These are phyloP conservation scores for Parietichytrium sp. DNA, from an alignment of 108 stramenopile species.

Conservation along the genomic window DNA sequence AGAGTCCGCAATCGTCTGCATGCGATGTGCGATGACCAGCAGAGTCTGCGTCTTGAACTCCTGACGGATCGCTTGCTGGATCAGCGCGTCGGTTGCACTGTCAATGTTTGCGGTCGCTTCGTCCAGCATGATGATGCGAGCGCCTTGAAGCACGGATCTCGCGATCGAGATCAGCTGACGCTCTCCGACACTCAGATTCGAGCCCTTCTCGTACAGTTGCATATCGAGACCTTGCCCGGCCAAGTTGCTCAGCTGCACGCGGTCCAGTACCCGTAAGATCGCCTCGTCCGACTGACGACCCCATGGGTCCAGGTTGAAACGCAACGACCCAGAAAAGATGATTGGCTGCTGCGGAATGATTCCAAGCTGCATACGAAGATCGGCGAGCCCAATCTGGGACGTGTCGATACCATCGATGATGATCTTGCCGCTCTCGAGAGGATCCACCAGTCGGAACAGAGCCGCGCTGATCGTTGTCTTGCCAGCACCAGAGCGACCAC, in stretches of 20 bases:
- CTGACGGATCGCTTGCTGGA: constrained; percentile 68
- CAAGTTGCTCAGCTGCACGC: constrained; percentile 28
- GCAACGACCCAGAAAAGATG: constrained; percentile 81
- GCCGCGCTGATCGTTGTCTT: constrained; percentile 73
- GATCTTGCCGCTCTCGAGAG: constrained; percentile 74
- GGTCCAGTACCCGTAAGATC: constrained; percentile 58
- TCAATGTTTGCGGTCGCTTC: constrained; percentile 59
- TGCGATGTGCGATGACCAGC: constrained; percentile 86
- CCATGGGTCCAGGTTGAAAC: constrained; percentile 90
- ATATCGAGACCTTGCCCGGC: constrained; percentile 41
- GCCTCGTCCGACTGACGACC: constrained; percentile 47
- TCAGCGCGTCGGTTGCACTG: constrained; percentile 64
- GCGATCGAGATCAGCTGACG: constrained; percentile 64
- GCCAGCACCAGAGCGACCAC: constrained; percentile 66
- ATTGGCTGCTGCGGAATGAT: constrained; percentile 91
- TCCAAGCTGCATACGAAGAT: constrained; percentile 72
- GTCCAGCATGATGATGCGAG: constrained; percentile 58
- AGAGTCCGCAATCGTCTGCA: constrained; percentile 85
- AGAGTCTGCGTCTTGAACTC: constrained; percentile 71
- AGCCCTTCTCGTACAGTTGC: constrained; percentile 47
- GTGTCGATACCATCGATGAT: constrained; percentile 81
- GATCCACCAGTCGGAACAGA: constrained; percentile 74
- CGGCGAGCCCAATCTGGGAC: constrained; percentile 74
- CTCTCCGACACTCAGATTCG: constrained; percentile 56
- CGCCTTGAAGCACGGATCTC: constrained; percentile 53